Base-by-base conservation (phyloP, 345 rosid species). In the Hibiscus syriacus region DNA sequence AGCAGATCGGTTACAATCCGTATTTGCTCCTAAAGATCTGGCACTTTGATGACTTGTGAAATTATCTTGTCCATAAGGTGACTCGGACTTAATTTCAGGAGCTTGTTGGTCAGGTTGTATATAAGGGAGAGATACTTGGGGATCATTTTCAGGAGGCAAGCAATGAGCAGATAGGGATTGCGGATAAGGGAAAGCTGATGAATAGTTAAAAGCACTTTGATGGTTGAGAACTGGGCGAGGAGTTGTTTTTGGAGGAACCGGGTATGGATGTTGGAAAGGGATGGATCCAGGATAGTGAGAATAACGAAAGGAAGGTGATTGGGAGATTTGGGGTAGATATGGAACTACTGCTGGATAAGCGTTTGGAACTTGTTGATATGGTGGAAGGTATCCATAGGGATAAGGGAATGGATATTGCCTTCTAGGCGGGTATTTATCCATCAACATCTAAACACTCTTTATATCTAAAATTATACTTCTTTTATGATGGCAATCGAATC, bases 361-460 rank as follows among this genome's bases (percentile, higher is more conserved):
- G 17, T 85, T 75, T 39, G 23, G 66, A 56, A 68, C 22, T 41
- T 77, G 61, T 10, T 55, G 60, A 56, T 66, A 65, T 0, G 76
- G 72, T 13, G 73, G 66, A 16, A 89, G 86, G 56, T 86, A 84
- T 19, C 74, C 85, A 67, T 80, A 49, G 64, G 78, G 78, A 56
- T 79, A 79, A 41, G 85, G 81, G 57, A 85, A 78, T 30, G 79
- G 76, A 52, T 78, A 0, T 49, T 49, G 54, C 17, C 6, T 49
- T 19, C 67, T 75, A 41, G 83, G 72, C 3, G 89, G 84, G 71
- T 88, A 57, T 73, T 80, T 78, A 67, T 78, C 84, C 85, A 81
- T 82, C 49, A 41, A 29, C 17, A 54, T 54, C 53, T 39, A 25
- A 56, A 54, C 55, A 13, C 34, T 32, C 22, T 48, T 16, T 16